Percentiles rank a stretch among this genome's conserved stretches.
phyloP scores from a whole-genome alignment of 2,329 filamentous ascomycete genomes.

The Hawksworthiomyces lignivorus region DNA sequence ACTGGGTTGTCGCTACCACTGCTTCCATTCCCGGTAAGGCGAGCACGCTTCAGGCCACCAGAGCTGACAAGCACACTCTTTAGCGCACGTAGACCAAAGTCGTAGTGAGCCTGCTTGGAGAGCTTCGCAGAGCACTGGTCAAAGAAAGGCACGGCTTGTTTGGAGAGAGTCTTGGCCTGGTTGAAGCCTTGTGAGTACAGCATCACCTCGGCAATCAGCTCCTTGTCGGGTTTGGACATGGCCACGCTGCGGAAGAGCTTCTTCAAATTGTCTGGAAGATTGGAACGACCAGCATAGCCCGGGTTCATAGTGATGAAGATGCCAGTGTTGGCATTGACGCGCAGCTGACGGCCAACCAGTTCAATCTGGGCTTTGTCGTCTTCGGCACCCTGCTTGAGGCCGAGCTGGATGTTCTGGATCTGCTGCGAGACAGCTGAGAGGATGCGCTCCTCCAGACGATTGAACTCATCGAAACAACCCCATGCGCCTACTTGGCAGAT shows the following conservation, averaged over 20 bases:
- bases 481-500: slow-evolving; percentile 98
- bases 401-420: slow-evolving; percentile 98
- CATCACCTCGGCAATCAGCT: slow-evolving; percentile 99
- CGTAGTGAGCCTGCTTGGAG: slow-evolving; percentile 97
- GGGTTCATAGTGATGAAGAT: slow-evolving; percentile 99
- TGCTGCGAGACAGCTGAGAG: slow-evolving; percentile 97
- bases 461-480: slow-evolving; percentile 99
- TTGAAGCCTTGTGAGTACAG: slow-evolving; percentile 99
- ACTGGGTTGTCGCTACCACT: background rate
- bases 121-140: slow-evolving; percentile 74
- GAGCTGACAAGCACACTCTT: slow-evolving; percentile 99
- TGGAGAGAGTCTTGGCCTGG: slow-evolving; percentile 86
- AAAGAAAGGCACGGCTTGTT: slow-evolving; percentile 97
- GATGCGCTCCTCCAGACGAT: slow-evolving; percentile 95
- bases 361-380: slow-evolving; percentile 88
- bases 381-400: slow-evolving; percentile 74
- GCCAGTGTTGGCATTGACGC: slow-evolving; percentile 86
- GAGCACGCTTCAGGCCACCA: slow-evolving; percentile 83
- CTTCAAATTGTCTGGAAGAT: slow-evolving; percentile 97
- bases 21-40: slow-evolving; percentile 49
- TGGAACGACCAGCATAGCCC: slow-evolving; percentile 95
- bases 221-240: slow-evolving; percentile 99
- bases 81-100: slow-evolving; percentile 93
- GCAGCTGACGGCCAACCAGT: slow-evolving; percentile 81
- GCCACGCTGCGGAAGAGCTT: slow-evolving; percentile 98